Evolutionary conservation across 2,329 filamentous ascomycete genomes (phyloP).

Genomic region (Zymoseptoria tritici): DNA sequence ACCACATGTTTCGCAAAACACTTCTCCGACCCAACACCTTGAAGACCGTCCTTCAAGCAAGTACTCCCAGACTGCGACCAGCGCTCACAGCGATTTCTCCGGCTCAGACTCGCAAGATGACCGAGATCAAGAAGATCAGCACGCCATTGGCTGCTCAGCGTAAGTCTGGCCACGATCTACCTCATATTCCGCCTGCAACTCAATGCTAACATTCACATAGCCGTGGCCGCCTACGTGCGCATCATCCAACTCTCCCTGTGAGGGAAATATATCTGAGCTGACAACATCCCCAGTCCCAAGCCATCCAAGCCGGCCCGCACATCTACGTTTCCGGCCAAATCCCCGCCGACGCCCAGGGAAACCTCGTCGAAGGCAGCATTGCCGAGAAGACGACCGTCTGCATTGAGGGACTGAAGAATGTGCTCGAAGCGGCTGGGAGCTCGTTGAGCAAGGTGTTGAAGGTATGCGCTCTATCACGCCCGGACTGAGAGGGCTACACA

Average conservation of each 20-base stretch:
- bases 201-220: constrained; percentile 15
- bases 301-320: constrained; percentile 60
- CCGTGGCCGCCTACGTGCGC: constrained; percentile 34
- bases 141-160: constrained; percentile 38
- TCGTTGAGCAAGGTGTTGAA: constrained; percentile 77
- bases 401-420: constrained; percentile 74
- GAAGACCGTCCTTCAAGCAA: neutral
- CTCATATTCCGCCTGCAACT: neutral
- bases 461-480: constrained; percentile 39
- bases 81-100: no score
- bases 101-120: constrained; percentile 28
- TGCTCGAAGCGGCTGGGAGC: constrained; percentile 75
- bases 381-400: constrained; percentile 62
- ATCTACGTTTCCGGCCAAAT: constrained; percentile 70
- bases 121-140: constrained; percentile 38
- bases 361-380: constrained; percentile 56
- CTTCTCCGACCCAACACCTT: neutral
- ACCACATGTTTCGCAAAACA: neutral
- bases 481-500: no score
- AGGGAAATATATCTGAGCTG: no score
- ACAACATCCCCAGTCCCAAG: constrained; percentile 38
- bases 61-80: neutral
- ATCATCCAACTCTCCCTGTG: no score
- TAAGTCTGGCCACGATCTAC: constrained; percentile 21
- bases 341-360: constrained; percentile 57